Conservation (phyloP, 179 eudicot genomes). For the Kewa caespitosa region DNA sequence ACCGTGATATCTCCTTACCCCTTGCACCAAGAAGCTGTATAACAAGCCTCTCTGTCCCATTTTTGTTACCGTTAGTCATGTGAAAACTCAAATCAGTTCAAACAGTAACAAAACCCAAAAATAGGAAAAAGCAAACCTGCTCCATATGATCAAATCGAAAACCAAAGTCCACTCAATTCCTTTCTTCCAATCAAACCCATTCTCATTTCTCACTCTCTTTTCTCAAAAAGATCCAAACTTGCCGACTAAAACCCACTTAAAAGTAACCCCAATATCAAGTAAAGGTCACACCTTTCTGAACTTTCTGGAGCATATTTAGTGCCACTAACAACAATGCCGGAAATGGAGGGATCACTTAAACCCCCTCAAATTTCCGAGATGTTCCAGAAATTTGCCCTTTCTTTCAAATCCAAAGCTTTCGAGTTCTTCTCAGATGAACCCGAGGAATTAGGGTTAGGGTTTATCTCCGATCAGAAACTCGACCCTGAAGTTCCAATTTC, state of each 20-base stretch:
- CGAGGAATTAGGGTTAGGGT: no score
- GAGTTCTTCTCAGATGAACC: conserved; percentile 70
- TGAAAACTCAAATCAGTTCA: neutral
- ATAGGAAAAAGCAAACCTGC: no score
- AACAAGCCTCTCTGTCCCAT: no score
- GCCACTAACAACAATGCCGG: conserved; percentile 24
- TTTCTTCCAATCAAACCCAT: conserved; percentile 28
- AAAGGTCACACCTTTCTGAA: no score
- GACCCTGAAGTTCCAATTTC: conserved; percentile 36
- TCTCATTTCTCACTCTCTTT: neutral
- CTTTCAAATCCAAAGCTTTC: conserved; percentile 80
- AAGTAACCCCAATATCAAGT: neutral
- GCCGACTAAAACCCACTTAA: neutral
- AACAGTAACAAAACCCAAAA: no score
- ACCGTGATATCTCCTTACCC: no score
- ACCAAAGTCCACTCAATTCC: conserved; percentile 27
- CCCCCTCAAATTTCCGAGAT: conserved; percentile 78
- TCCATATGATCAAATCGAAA: no score
- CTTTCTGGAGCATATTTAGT: conserved; percentile 22
- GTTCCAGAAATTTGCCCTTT: conserved; percentile 84
- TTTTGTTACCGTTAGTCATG: no score
- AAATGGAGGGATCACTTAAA: conserved; percentile 50
- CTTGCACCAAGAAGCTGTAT: no score
- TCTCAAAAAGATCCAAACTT: neutral
- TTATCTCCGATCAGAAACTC: conserved; percentile 47